Percentiles rank a stretch among this genome's conserved stretches.
Evolutionary conservation across 2,329 filamentous ascomycete genomes (phyloP).

Genomic region (Pseudocercospora fijiensis): DNA sequence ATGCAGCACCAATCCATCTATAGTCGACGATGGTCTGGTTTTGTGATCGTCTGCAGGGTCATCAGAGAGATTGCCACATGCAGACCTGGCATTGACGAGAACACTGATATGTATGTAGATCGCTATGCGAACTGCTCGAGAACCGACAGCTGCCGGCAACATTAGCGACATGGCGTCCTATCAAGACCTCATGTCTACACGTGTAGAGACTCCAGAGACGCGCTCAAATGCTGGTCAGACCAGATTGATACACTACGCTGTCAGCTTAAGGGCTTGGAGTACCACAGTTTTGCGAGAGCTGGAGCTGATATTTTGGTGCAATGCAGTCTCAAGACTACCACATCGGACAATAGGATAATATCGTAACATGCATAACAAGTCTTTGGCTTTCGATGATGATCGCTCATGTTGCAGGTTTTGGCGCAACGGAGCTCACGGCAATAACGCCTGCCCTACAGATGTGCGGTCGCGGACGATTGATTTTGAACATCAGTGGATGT

Average conservation of each 20-base stretch:
- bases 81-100: not conserved
- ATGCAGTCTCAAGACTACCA: not conserved
- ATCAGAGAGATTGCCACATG: not conserved
- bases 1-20: not conserved
- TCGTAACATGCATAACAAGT: not conserved
- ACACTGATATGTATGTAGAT: not conserved
- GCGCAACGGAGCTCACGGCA: not conserved
- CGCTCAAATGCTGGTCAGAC: not conserved
- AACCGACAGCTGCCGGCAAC: not conserved
- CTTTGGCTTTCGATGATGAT: not conserved
- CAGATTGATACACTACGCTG: not conserved
- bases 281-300: not conserved
- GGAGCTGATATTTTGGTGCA: not conserved
- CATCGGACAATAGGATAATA: not conserved
- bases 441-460: not conserved
- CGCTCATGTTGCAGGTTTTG: not conserved
- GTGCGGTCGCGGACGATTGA: not conserved
- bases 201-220: not conserved
- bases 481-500: not conserved
- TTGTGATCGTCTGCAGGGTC: not conserved
- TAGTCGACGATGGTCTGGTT: not conserved
- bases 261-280: not conserved
- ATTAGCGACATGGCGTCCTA: not conserved
- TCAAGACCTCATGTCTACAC: not conserved
- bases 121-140: conserved; percentile 1